phyloP scores from a whole-genome alignment of 2,329 filamentous ascomycete species.

The Aureobasidium musti region DNA sequence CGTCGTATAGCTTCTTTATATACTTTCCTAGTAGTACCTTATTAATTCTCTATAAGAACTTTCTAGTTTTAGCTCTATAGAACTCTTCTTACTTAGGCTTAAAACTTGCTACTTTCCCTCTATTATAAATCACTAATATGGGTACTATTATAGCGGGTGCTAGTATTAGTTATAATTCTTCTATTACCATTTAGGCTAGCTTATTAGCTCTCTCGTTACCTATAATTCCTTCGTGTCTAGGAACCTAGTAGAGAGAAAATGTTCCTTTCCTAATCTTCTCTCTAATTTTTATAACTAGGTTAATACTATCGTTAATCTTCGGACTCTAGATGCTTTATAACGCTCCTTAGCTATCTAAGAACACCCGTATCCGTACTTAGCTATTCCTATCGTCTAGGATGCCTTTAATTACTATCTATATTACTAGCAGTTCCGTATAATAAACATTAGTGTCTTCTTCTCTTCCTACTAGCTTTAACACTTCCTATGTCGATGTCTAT shows the following conservation, averaged over 20 bases:
- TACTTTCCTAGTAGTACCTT: conserved; percentile 5
- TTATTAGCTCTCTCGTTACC: background rate
- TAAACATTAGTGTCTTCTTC: too few relatives aligned
- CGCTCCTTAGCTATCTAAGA: too few relatives aligned
- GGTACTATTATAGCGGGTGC: background rate
- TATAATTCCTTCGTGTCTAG: background rate
- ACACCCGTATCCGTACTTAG: too few relatives aligned
- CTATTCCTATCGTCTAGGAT: too few relatives aligned
- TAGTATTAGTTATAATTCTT: background rate
- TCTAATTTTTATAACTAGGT: conserved; percentile 1
- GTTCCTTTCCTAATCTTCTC: background rate
- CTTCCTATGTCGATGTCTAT: too few relatives aligned
- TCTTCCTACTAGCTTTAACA: too few relatives aligned
- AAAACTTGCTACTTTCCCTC: too few relatives aligned
- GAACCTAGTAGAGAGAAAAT: background rate
- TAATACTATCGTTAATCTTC: background rate
- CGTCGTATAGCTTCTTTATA: background rate
- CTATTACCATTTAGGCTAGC: background rate
- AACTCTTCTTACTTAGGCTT: too few relatives aligned
- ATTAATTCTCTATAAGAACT: background rate
- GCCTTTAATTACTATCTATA: too few relatives aligned
- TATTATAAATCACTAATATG: too few relatives aligned
- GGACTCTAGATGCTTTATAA: background rate
- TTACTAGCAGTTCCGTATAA: too few relatives aligned
- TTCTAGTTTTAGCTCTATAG: too few relatives aligned